phyloP scores from a whole-genome alignment of 148 eudicot genomes.

The Rhododendron mucronatum region DNA sequence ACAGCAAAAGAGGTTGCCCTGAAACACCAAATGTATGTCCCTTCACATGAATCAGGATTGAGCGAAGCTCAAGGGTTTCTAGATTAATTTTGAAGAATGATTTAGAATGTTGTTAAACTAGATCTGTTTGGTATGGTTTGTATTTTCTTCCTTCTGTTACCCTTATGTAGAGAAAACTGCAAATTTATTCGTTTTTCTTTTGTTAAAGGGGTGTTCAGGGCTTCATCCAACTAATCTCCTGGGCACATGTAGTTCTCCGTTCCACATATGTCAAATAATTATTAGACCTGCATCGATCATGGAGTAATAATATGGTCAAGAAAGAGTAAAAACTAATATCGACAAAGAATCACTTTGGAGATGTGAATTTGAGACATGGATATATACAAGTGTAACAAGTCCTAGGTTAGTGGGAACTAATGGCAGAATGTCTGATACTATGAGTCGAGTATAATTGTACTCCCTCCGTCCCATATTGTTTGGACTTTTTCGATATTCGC shows the following conservation, averaged over 20 bases:
- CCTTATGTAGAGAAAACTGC: neutral
- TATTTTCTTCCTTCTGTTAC: neutral
- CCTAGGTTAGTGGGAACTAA: neutral
- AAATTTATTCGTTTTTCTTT: too few species aligned
- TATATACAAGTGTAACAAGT: neutral
- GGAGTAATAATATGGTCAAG: neutral
- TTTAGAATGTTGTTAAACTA: neutral
- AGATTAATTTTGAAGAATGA: neutral
- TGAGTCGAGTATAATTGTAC: too few species aligned
- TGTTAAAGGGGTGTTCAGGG: neutral
- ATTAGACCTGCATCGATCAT: too few species aligned
- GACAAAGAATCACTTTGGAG: neutral
- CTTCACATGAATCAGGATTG: neutral
- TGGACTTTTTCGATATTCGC: too few species aligned
- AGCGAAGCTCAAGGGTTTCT: neutral
- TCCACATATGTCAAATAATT: too few species aligned
- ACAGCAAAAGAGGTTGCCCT: neutral
- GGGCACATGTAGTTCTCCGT: neutral
- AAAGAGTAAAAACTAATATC: neutral
- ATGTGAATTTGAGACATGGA: neutral
- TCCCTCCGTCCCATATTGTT: too few species aligned
- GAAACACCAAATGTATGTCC: neutral
- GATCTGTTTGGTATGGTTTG: neutral
- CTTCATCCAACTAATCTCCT: neutral
- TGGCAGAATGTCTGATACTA: neutral